Base-by-base conservation (phyloP, 352 stramenopile species). In the Phytophthora sp. region DNA sequence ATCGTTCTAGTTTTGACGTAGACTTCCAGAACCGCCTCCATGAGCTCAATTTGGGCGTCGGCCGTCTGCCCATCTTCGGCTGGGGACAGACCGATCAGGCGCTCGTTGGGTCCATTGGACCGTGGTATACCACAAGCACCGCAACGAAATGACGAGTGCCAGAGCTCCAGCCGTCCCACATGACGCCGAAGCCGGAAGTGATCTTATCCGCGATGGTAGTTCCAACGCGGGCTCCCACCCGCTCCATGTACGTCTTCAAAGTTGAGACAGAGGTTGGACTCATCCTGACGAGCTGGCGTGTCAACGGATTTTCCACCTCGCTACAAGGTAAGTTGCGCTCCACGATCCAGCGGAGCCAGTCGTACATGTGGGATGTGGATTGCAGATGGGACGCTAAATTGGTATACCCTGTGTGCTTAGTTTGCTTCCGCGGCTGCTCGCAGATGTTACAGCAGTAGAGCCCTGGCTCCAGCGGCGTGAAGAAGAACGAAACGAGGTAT, bases 391-490 rank as follows among this genome's bases (percentile, higher is more conserved):
- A 49, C 20, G 18, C 30, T 12, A 49, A 20, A 21, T 49, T 49
- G 5, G 21, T 30, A 21, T 1, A 42, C 20, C 20, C 41, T 47
- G 16, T 41, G 35, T 16, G 35, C 9, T 63, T 50, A 18, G 65
- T 52, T 45, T 73, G 65, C 39, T 73, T 73, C 49, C 51, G 29
- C n/a, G n/a, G n/a, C n/a, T n/a, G n/a, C n/a, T n/a, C n/a, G n/a
- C 53, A 73, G 18, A 73, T 62, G 39, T 69, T 73, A 47, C 58
- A 65, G 8, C 55, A 18, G 33, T 57, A 63, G 21, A 54, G n/a
- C 12, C 44, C 65, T n/a, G 57, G 33, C 15, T 64, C 39, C 15
- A 47, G n/a, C 7, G 9, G 5, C 35, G 52, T 54, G 47, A 51
- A 73, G 30, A 73, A 65, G 46, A 73, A 71, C 16, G 35, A 42